Percentiles rank a stretch among this genome's conserved stretches.
These are phyloP conservation scores for Cryphonectria japonica DNA, from an alignment of 2,329 filamentous ascomycete species.

Conservation along the genomic window DNA sequence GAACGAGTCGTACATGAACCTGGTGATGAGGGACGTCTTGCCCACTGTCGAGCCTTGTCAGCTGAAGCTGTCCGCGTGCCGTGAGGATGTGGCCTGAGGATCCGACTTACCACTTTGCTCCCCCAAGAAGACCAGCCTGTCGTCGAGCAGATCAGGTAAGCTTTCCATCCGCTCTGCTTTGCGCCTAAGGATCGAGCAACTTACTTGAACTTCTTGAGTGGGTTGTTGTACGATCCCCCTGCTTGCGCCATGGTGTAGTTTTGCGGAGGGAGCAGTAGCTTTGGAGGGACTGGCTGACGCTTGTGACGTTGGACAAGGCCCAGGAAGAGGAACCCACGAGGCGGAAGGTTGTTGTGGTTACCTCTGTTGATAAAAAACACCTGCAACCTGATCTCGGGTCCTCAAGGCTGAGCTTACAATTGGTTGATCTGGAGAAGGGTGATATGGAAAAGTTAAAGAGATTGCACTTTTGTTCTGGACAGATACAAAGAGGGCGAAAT, in stretches of 20 bases:
- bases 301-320: constrained; percentile 7
- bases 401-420: not conserved
- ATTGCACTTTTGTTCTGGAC: constrained; percentile 14
- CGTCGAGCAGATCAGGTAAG: constrained; percentile 26
- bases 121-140: constrained; percentile 91
- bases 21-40: constrained; percentile 97
- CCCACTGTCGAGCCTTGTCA: constrained; percentile 65
- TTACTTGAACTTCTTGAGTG: constrained; percentile 99
- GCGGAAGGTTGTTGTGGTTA: not conserved
- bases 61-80: not conserved
- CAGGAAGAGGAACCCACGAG: constrained; percentile 7
- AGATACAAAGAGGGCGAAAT: constrained; percentile 7
- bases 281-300: constrained; percentile 6
- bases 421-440: not conserved
- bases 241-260: constrained; percentile 75
- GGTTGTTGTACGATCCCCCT: constrained; percentile 92
- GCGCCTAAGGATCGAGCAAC: constrained; percentile 27
- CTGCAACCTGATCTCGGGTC: not conserved
- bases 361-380: not conserved
- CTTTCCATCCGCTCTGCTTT: not conserved
- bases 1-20: constrained; percentile 99
- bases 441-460: not conserved
- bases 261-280: constrained; percentile 30
- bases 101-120: constrained; percentile 88
- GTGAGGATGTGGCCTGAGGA: constrained; percentile 9